Conservation (phyloP, 2,329 filamentous ascomycete genomes). For the Cordyceps cicadae region DNA sequence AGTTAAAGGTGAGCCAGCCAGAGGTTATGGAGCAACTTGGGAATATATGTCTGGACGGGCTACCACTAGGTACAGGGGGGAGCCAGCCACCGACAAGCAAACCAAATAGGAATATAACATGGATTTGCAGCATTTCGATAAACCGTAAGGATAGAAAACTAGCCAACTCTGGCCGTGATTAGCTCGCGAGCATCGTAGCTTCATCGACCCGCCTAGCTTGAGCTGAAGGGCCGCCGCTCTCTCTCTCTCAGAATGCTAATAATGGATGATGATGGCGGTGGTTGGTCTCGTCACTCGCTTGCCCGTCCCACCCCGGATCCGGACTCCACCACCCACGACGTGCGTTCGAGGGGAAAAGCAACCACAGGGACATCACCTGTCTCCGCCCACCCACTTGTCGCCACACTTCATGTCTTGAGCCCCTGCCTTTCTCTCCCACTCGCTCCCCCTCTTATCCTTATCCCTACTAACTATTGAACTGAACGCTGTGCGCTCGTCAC, state of each 20-base stretch:
- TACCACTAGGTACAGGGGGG: neutral
- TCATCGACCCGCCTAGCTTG: conserved; percentile 1
- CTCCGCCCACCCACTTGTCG: conserved; percentile 17
- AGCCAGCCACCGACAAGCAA: neutral
- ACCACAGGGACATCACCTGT: conserved; percentile 25
- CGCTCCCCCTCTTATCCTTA: neutral
- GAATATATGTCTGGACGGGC: neutral
- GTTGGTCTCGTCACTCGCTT: conserved; percentile 1
- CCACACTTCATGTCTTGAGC: conserved; percentile 9
- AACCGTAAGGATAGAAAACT: too few relatives aligned
- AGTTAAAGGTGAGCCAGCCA: neutral
- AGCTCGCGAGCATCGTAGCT: neutral
- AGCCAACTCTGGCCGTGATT: too few relatives aligned
- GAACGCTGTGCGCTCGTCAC: neutral
- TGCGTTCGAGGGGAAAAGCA: conserved; percentile 24
- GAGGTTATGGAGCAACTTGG: too few relatives aligned
- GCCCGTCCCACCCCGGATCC: conserved; percentile 23
- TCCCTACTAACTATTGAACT: too few relatives aligned
- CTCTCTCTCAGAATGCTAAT: too few relatives aligned
- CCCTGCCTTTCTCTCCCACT: neutral
- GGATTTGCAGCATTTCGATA: too few relatives aligned
- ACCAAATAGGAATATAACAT: neutral
- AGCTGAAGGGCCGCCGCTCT: neutral
- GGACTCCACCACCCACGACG: conserved; percentile 25
- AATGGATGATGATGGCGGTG: conserved; percentile 11